Percentiles rank a stretch among this genome's conserved stretches.
Conservation (phyloP, 345 rosid genomes). For the Triadica sebifera region DNA sequence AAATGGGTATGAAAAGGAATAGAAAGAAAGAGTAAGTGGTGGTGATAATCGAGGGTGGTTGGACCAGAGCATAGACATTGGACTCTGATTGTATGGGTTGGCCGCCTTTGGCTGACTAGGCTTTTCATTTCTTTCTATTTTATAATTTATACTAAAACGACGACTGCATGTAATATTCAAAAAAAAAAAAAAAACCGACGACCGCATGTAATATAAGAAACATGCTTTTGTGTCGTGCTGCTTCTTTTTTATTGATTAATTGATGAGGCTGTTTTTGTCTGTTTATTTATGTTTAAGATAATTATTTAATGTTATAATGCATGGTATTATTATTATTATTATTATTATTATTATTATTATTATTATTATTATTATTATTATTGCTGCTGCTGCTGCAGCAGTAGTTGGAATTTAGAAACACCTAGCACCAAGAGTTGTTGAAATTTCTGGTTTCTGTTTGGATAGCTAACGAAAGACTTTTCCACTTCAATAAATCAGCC, state of each 20-base stretch:
- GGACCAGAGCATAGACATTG: background rate
- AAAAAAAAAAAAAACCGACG: no score
- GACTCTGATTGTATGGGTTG: background rate
- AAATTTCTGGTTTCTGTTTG: background rate
- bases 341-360: no score
- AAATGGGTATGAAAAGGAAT: background rate
- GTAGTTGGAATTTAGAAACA: background rate
- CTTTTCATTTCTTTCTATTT: background rate
- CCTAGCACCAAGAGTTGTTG: background rate
- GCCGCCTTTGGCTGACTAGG: constrained; percentile 11
- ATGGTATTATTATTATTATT: no score
- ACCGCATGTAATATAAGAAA: background rate
- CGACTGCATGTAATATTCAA: background rate
- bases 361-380: background rate
- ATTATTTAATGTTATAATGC: background rate
- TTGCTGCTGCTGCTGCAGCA: background rate
- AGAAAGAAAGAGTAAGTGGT: background rate
- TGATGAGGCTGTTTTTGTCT: background rate
- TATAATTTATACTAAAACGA: background rate
- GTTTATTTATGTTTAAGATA: background rate
- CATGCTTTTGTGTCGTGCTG: background rate
- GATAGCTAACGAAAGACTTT: constrained; percentile 1
- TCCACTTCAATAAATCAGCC: background rate
- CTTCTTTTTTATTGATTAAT: background rate
- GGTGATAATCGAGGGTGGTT: background rate